Percentiles rank a stretch among this genome's conserved stretches.
Evolutionary conservation across 78 protist species (phyloP).

Genomic region (Speleostelium caveatum): DNA sequence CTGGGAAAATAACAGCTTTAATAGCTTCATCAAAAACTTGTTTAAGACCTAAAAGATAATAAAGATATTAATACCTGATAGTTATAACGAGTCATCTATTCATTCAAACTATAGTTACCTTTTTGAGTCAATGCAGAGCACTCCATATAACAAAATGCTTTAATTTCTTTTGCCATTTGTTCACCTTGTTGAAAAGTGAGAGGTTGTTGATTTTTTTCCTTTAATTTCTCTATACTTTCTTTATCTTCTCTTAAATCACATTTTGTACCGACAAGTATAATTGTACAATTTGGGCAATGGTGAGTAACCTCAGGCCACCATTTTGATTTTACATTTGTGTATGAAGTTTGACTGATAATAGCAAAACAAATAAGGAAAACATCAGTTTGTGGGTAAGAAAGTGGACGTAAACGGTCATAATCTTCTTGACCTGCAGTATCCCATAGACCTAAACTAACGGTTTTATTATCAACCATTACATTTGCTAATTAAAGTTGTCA

Average conservation of each 20-base stretch:
- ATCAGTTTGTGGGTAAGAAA: conserved; percentile 88
- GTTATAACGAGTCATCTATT: not conserved
- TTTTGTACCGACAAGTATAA: conserved; percentile 95
- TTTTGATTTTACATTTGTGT: conserved; percentile 89
- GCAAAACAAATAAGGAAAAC: conserved; percentile 89
- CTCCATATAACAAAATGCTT: conserved; percentile 91
- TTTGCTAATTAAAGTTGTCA: conserved; percentile 21
- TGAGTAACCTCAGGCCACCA: conserved; percentile 94
- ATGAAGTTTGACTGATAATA: conserved; percentile 87
- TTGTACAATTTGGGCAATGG: conserved; percentile 89
- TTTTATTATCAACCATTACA: conserved; percentile 79
- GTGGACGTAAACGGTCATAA: conserved; percentile 94
- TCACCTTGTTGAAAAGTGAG: conserved; percentile 79
- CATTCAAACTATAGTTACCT: conserved; percentile 30
- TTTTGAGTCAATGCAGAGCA: conserved; percentile 96
- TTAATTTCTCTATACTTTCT: conserved; percentile 72
- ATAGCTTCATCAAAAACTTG: conserved; percentile 89
- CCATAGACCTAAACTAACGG: conserved; percentile 93
- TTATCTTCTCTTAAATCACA: conserved; percentile 90
- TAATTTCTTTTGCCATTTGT: conserved; percentile 81
- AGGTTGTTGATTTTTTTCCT: conserved; percentile 75
- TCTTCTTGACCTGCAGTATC: conserved; percentile 97
- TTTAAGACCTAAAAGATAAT: conserved; percentile 83
- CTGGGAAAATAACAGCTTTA: conserved; percentile 85
- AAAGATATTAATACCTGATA: not conserved